These are phyloP conservation scores for Leccinellum rugosiceps DNA, from an alignment of 768 basidiomycete genomes.

Conservation along the genomic window DNA sequence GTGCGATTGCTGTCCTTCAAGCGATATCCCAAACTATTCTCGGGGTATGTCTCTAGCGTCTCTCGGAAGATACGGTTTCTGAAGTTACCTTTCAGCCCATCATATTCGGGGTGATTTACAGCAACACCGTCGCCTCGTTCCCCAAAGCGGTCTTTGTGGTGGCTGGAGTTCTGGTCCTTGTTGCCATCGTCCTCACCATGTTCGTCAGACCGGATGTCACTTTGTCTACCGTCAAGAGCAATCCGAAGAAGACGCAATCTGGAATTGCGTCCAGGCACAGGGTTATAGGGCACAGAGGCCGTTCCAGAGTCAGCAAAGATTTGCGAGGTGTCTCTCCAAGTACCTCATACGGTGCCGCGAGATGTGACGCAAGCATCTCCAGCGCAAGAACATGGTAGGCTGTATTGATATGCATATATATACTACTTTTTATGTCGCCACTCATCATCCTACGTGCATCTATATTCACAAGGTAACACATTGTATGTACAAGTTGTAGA, in stretches of 20 bases:
- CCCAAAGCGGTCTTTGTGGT: slow-evolving; percentile 68
- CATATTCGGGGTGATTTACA: slow-evolving; percentile 66
- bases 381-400: not conserved
- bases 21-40: slow-evolving; percentile 63
- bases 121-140: slow-evolving; percentile 56
- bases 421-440: not conserved
- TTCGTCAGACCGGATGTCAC: slow-evolving; percentile 37
- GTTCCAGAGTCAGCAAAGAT: slow-evolving; percentile 39
- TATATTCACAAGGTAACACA: slow-evolving; percentile 14
- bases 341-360: slow-evolving; percentile 16
- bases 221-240: slow-evolving; percentile 17
- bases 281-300: slow-evolving; percentile 20
- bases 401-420: not conserved
- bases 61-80: slow-evolving; percentile 8
- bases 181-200: slow-evolving; percentile 46
- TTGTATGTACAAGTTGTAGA: not conserved
- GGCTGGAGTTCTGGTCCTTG: slow-evolving; percentile 52
- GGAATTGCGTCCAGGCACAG: slow-evolving; percentile 2
- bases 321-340: slow-evolving; percentile 32
- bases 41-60: slow-evolving; percentile 32
- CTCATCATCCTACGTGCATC: slow-evolving; percentile 4
- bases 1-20: slow-evolving; percentile 65
- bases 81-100: slow-evolving; percentile 47
- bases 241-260: slow-evolving; percentile 5
- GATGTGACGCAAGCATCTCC: slow-evolving; percentile 5